Percentiles rank a stretch among this genome's conserved stretches.
Conservation (phyloP, 2,329 filamentous ascomycete genomes). For the Lasiodiplodia theobromae region DNA sequence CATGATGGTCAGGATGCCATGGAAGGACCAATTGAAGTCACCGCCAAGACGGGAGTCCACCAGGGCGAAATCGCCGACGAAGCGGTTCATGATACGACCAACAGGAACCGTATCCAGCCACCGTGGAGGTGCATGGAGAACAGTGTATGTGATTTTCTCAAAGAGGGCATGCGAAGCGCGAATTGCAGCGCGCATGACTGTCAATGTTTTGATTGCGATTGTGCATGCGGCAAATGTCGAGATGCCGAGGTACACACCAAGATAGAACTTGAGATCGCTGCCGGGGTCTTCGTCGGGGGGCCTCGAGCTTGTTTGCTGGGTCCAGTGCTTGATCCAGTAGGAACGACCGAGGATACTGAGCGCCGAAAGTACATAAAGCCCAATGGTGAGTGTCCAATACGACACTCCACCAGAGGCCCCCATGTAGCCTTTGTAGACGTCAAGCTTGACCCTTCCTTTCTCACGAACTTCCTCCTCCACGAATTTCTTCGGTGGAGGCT, state of each 20-base stretch:
- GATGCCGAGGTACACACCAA: background rate
- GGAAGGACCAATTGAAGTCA: conserved; percentile 17
- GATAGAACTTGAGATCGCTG: background rate
- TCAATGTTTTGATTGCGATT: conserved; percentile 5
- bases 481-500: conserved; percentile 53
- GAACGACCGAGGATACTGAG: conserved; percentile 70
- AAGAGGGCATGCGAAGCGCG: conserved; percentile 1
- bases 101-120: conserved; percentile 27
- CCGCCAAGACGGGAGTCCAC: conserved; percentile 25
- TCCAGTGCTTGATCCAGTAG: conserved; percentile 1
- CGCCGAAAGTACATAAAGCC: conserved; percentile 76
- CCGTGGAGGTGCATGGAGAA: conserved; percentile 19
- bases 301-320: background rate
- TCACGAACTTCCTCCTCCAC: conserved; percentile 65
- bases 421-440: conserved; percentile 79
- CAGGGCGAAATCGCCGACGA: conserved; percentile 19
- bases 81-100: conserved; percentile 26
- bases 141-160: conserved; percentile 1
- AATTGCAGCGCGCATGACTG: conserved; percentile 33
- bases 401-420: conserved; percentile 74
- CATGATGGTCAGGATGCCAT: conserved; percentile 11
- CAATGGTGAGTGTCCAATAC: conserved; percentile 69
- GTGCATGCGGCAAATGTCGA: background rate
- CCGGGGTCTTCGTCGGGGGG: background rate
- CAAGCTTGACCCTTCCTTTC: conserved; percentile 78